phyloP scores from a whole-genome alignment of 2,329 filamentous ascomycete species.

The Penicillium sp. region DNA sequence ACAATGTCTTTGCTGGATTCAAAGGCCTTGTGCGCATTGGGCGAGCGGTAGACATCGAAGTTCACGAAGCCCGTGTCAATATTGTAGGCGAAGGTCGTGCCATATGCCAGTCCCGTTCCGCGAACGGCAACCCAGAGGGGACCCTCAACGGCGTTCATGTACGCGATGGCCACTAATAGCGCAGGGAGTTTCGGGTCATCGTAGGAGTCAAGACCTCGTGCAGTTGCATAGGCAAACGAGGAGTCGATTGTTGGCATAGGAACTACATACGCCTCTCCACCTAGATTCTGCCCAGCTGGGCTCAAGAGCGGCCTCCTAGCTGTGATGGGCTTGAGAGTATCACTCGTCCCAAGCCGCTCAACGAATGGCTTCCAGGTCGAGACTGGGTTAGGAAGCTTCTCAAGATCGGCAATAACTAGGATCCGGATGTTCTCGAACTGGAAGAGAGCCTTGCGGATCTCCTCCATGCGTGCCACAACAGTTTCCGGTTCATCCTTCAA shows the following conservation, averaged over 20 bases:
- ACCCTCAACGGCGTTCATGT: conserved; percentile 91
- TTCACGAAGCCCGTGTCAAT: conserved; percentile 79
- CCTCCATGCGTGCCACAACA: conserved; percentile 78
- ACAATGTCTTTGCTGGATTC: conserved; percentile 76
- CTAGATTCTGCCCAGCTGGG: conserved; percentile 73
- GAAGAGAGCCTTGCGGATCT: conserved; percentile 76
- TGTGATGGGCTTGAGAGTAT: conserved; percentile 71
- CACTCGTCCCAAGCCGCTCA: conserved; percentile 55
- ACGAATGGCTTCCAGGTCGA: conserved; percentile 75
- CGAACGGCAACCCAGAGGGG: conserved; percentile 93
- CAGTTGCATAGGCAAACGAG: conserved; percentile 80
- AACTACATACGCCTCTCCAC: conserved; percentile 76
- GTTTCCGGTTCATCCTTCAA: conserved; percentile 75
- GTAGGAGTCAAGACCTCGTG: conserved; percentile 75
- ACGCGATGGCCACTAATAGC: conserved; percentile 84
- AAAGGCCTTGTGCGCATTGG: conserved; percentile 87
- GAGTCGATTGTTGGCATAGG: conserved; percentile 93
- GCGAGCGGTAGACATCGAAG: conserved; percentile 87
- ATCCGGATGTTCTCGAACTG: conserved; percentile 84
- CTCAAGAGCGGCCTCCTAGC: conserved; percentile 74
- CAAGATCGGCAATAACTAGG: conserved; percentile 80
- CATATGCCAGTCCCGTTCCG: conserved; percentile 91
- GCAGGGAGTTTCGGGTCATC: conserved; percentile 79
- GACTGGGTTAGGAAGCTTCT: conserved; percentile 74
- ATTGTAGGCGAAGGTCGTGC: conserved; percentile 77